phyloP scores from a whole-genome alignment of 2,329 filamentous ascomycete genomes.

The Venturia carpophila region DNA sequence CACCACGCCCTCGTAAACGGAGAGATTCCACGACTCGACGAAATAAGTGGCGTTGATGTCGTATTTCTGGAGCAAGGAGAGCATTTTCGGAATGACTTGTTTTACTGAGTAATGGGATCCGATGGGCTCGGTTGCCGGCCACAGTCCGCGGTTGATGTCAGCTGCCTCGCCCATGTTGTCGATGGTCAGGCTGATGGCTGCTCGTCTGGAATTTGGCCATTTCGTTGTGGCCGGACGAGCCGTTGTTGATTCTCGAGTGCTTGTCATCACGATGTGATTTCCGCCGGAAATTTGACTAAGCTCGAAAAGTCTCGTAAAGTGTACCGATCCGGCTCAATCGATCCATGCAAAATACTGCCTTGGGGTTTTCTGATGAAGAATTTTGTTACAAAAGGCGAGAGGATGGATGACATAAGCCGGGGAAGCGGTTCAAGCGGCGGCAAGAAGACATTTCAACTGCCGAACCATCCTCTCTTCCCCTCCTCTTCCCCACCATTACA shows the following conservation, averaged over 20 bases:
- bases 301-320: too few species aligned
- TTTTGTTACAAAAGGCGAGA: background rate
- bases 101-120: constrained; percentile 28
- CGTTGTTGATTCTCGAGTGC: too few species aligned
- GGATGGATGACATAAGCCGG: background rate
- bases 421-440: background rate
- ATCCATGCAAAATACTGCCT: background rate
- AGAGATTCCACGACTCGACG: constrained; percentile 29
- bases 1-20: constrained; percentile 24
- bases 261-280: too few species aligned
- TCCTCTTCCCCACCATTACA: background rate
- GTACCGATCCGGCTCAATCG: too few species aligned
- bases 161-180: constrained; percentile 33
- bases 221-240: background rate
- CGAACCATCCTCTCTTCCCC: background rate
- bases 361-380: background rate
- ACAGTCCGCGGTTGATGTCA: constrained; percentile 27
- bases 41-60: constrained; percentile 28
- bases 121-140: constrained; percentile 24
- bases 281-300: too few species aligned
- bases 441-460: background rate
- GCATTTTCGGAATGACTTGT: constrained; percentile 25
- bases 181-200: constrained; percentile 27
- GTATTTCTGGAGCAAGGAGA: constrained; percentile 25
- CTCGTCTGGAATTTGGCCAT: constrained; percentile 27